Evolutionary conservation across 352 stramenopile species (phyloP).

Genomic region (Globisporangium emineosum): DNA sequence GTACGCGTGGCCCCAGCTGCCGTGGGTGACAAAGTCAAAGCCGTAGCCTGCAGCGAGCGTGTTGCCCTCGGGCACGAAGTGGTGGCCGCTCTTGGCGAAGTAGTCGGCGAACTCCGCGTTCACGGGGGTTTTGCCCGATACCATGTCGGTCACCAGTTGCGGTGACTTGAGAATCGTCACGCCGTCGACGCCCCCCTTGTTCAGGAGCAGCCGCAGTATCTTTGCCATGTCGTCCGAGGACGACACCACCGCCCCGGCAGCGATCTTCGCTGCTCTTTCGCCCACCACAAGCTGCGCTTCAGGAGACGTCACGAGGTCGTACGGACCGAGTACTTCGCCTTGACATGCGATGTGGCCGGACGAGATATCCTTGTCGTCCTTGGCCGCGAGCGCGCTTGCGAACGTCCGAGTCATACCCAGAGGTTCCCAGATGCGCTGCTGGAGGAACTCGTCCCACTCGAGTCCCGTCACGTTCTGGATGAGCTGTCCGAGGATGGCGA

Average conservation of each 20-base stretch:
- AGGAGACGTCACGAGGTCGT: slow-evolving; percentile 27
- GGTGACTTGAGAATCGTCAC: slow-evolving; percentile 43
- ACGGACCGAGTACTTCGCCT: slow-evolving; percentile 43
- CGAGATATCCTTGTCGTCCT: neutral
- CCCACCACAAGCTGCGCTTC: slow-evolving; percentile 18
- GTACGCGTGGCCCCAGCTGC: too few species aligned
- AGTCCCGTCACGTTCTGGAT: slow-evolving; percentile 43
- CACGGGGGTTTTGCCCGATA: slow-evolving; percentile 48
- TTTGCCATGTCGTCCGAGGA: slow-evolving; percentile 52
- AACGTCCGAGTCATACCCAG: slow-evolving; percentile 63
- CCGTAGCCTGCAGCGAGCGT: too few species aligned
- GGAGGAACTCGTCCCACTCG: slow-evolving; percentile 53
- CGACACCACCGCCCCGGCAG: slow-evolving; percentile 45
- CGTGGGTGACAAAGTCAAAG: too few species aligned
- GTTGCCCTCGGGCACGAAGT: too few species aligned
- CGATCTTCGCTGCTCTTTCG: slow-evolving; percentile 15
- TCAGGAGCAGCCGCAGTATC: slow-evolving; percentile 52
- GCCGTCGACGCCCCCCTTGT: slow-evolving; percentile 57
- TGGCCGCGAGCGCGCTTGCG: neutral
- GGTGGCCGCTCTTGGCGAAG: slow-evolving; percentile 42
- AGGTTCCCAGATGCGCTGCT: slow-evolving; percentile 45
- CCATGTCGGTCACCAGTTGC: slow-evolving; percentile 48
- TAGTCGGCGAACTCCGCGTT: slow-evolving; percentile 32
- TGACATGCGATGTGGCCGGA: slow-evolving; percentile 51
- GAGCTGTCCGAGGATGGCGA: slow-evolving; percentile 55